Evolutionary conservation across 2,329 filamentous ascomycete genomes (phyloP).

Genomic region (Aureobasidium sp.): DNA sequence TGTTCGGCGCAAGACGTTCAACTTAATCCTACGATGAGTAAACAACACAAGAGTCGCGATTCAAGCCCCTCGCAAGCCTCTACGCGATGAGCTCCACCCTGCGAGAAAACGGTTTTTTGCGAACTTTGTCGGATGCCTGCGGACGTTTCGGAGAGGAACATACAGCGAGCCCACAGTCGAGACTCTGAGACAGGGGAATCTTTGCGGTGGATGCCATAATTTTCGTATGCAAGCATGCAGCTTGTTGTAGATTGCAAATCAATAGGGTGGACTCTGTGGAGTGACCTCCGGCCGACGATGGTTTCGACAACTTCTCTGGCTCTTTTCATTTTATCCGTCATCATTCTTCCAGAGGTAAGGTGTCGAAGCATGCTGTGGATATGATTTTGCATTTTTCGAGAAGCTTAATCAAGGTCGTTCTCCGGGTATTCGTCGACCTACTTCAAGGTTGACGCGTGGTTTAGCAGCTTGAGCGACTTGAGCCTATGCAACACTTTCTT

Average conservation of each 20-base stretch:
- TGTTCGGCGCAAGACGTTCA: not conserved
- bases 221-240: constrained; percentile 6
- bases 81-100: not conserved
- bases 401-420: not conserved
- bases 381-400: not conserved
- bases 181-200: not conserved
- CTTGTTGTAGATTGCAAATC: not conserved
- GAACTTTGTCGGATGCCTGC: not conserved
- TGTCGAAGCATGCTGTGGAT: too few relatives aligned
- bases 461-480: too few relatives aligned
- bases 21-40: not conserved
- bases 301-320: not conserved
- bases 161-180: not conserved
- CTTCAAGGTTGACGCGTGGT: too few relatives aligned
- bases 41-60: not conserved
- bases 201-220: not conserved
- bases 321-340: not conserved
- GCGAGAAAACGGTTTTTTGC: not conserved
- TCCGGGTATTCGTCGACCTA: not conserved
- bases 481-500: not conserved
- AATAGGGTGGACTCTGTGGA: not conserved
- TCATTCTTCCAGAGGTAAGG: too few relatives aligned
- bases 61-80: not conserved
- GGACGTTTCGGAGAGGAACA: constrained; percentile 4
- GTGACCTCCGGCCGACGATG: not conserved